These are phyloP conservation scores for Apiospora aurea DNA, from an alignment of 2,329 filamentous ascomycete genomes.

Conservation along the genomic window DNA sequence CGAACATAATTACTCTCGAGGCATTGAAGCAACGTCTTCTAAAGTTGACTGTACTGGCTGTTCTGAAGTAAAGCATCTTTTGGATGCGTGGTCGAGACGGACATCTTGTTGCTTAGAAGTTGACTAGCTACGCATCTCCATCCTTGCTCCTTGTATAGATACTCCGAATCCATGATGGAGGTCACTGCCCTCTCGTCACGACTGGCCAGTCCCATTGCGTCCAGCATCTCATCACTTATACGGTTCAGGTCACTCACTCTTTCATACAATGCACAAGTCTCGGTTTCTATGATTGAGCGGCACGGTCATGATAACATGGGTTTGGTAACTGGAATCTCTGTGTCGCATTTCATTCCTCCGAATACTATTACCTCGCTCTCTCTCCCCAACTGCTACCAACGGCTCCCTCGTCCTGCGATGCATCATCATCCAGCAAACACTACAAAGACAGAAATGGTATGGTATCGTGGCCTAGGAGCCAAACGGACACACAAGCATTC, in stretches of 20 bases:
- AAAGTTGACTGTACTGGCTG: no score
- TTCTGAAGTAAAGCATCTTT: no score
- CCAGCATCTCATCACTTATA: background rate
- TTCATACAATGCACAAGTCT: background rate
- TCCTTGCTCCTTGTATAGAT: no score
- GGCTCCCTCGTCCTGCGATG: background rate
- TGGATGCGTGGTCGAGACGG: no score
- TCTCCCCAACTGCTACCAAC: background rate
- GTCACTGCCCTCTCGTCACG: background rate
- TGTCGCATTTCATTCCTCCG: background rate
- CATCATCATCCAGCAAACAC: background rate
- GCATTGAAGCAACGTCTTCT: no score
- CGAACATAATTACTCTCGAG: background rate
- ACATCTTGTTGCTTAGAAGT: no score
- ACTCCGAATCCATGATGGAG: no score
- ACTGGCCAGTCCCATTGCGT: background rate
- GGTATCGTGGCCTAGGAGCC: background rate
- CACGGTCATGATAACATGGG: background rate
- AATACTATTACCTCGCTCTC: slow-evolving; percentile 1
- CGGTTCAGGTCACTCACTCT: background rate
- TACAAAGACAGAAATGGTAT: background rate
- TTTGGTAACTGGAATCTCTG: background rate
- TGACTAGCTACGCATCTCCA: no score
- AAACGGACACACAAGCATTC: background rate
- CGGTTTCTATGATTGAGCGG: background rate